A percentile compares a stretch with the other conserved stretches of the same genome.
phyloP scores from a whole-genome alignment of 495 filamentous ascomycete genomes.

The Penicillium roqueforti region DNA sequence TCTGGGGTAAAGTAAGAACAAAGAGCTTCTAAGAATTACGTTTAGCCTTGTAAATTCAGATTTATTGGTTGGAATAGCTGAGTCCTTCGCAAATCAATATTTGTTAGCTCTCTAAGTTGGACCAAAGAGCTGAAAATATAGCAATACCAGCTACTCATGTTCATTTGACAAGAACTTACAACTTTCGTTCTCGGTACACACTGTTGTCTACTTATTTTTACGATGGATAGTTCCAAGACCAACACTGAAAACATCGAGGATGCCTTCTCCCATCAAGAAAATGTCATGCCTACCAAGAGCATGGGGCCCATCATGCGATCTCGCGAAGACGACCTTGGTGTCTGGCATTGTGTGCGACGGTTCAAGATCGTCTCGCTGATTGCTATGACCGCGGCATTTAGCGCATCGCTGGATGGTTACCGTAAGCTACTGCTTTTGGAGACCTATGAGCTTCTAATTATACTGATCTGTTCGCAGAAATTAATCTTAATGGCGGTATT shows the following conservation, averaged over 20 bases:
- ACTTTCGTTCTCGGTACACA: background rate
- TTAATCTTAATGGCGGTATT: conserved; percentile 40
- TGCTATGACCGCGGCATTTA: conserved; percentile 36
- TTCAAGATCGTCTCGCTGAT: conserved; percentile 27
- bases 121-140: background rate
- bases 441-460: background rate
- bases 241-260: conserved; percentile 13
- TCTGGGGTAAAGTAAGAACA: background rate
- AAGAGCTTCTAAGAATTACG: background rate
- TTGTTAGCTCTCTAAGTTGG: background rate
- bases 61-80: background rate
- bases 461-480: conserved; percentile 22
- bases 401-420: conserved; percentile 39
- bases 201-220: background rate
- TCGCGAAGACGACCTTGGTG: conserved; percentile 26
- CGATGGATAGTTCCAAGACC: conserved; percentile 7
- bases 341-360: conserved; percentile 26
- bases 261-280: background rate
- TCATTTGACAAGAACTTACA: background rate
- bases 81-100: background rate
- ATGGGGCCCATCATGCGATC: conserved; percentile 24
- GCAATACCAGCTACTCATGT: background rate
- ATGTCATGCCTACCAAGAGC: background rate
- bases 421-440: conserved; percentile 21
- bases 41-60: background rate